Evolutionary conservation across 2,329 filamentous ascomycete species (phyloP).

Genomic region (Colletotrichum sp.): DNA sequence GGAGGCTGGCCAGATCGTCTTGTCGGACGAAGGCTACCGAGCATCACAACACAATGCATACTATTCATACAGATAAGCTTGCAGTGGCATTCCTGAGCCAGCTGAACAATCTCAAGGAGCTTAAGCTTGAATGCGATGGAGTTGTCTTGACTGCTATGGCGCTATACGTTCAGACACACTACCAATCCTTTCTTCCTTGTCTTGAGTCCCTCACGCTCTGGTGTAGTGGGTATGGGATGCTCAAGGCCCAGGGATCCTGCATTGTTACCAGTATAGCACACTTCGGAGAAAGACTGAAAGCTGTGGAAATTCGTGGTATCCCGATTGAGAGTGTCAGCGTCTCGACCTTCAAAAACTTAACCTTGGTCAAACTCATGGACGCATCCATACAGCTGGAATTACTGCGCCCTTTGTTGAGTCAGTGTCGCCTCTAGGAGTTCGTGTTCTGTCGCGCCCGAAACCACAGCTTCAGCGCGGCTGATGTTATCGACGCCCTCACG

Average conservation of each 20-base stretch:
- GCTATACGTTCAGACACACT: accelerated
- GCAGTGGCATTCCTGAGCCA: background rate
- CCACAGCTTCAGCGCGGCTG: background rate
- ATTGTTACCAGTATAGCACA: background rate
- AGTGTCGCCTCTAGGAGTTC: background rate
- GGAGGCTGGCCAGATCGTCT: background rate
- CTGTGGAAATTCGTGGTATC: background rate
- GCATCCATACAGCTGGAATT: background rate
- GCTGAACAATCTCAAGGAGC: background rate
- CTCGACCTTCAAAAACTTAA: background rate
- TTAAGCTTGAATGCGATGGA: accelerated
- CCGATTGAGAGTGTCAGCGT: accelerated
- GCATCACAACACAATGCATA: accelerated
- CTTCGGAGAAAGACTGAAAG: background rate
- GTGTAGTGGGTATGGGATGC: accelerated
- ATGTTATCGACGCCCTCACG: background rate
- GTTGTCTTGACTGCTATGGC: accelerated
- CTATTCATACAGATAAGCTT: background rate
- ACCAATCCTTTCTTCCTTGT: background rate
- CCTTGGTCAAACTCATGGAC: background rate
- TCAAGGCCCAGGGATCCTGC: accelerated
- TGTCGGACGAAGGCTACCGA: background rate
- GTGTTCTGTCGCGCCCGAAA: background rate
- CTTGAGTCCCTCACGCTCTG: background rate
- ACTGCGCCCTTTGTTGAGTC: background rate